phyloP scores from a whole-genome alignment of 2,329 filamentous ascomycete species.

The Cercospora berteroae region DNA sequence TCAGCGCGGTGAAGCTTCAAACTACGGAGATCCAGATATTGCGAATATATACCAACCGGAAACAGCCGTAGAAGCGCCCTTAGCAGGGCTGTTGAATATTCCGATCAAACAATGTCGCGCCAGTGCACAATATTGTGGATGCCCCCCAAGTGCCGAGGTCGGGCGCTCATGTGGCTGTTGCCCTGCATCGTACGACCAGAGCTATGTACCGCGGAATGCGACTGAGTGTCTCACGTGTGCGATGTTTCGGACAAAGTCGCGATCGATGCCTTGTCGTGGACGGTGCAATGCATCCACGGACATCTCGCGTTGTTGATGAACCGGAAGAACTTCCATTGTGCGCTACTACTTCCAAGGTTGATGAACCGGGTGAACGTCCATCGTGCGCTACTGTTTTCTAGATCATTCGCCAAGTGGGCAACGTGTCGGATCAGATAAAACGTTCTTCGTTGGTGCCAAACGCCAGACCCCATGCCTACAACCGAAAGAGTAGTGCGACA shows the following conservation, averaged over 20 bases:
- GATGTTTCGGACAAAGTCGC: neutral
- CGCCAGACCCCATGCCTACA: neutral
- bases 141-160: neutral
- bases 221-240: neutral
- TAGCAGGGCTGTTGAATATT: neutral
- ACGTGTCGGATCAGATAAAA: conserved; percentile 1
- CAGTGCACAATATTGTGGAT: neutral
- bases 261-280: neutral
- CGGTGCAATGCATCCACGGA: neutral
- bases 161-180: neutral
- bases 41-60: neutral
- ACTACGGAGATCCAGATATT: too few relatives aligned
- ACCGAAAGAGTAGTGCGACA: neutral
- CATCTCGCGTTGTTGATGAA: neutral
- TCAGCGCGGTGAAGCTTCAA: neutral
- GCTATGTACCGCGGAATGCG: neutral
- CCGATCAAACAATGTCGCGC: neutral
- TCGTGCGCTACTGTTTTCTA: neutral
- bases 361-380: neutral
- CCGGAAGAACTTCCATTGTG: neutral
- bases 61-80: neutral
- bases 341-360: neutral
- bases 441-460: neutral
- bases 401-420: neutral
- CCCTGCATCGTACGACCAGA: neutral